A percentile compares a stretch with the other conserved stretches of the same genome.
phyloP scores from a whole-genome alignment of 352 stramenopile genomes.

The Thraustotheca clavata region DNA sequence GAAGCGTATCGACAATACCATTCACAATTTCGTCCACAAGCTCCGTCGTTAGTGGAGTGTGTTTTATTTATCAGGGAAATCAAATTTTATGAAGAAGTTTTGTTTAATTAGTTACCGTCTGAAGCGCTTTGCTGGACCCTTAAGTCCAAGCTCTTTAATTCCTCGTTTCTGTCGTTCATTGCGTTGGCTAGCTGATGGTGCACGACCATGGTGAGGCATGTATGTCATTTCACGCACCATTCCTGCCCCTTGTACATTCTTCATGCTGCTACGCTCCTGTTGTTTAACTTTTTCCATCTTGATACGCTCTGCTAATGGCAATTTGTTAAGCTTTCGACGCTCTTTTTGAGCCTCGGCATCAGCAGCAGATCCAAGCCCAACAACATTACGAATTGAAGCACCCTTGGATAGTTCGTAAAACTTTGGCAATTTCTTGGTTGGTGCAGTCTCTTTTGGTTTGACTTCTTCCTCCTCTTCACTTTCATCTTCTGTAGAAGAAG shows the following conservation, averaged over 20 bases:
- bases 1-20: conserved; percentile 83
- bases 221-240: conserved; percentile 43
- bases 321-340: conserved; percentile 67
- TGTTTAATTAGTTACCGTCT: background rate
- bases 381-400: conserved; percentile 73
- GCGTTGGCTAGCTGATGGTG: conserved; percentile 66
- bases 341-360: conserved; percentile 63
- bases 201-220: conserved; percentile 55
- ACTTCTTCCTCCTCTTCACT: conserved; percentile 37
- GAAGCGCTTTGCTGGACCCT: conserved; percentile 5
- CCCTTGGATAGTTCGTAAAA: conserved; percentile 83
- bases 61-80: background rate
- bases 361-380: conserved; percentile 57
- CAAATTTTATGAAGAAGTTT: conserved; percentile 1
- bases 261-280: conserved; percentile 69
- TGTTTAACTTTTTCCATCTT: conserved; percentile 62
- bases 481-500: conserved; percentile 33
- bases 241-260: conserved; percentile 33
- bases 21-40: conserved; percentile 61
- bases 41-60: background rate
- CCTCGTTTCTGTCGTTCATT: conserved; percentile 61
- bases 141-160: conserved; percentile 63
- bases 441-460: background rate
- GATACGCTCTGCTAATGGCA: conserved; percentile 71
- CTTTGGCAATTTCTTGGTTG: conserved; percentile 34